Percentiles rank a stretch among this genome's conserved stretches.
These are phyloP conservation scores for Mucor racemosus DNA, from an alignment of 371 early-diverging fungal genomes.

Conservation along the genomic window DNA sequence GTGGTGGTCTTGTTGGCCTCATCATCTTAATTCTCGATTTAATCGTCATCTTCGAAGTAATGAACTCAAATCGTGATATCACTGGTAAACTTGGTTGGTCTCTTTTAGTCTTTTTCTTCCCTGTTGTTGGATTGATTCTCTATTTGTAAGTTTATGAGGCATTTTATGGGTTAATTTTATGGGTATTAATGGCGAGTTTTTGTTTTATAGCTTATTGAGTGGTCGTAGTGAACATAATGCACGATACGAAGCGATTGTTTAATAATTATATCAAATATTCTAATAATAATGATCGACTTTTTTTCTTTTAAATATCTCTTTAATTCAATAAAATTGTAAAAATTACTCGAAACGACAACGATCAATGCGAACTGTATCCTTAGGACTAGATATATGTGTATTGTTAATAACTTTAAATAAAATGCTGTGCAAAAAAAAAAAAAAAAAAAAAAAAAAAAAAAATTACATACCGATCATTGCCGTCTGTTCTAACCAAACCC, in stretches of 20 bases:
- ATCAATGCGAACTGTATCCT: slow-evolving; percentile 45
- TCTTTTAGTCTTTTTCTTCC: slow-evolving; percentile 66
- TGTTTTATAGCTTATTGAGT: slow-evolving; percentile 55
- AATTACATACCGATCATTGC: slow-evolving; percentile 40
- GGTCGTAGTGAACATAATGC: slow-evolving; percentile 58
- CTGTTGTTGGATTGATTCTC: slow-evolving; percentile 59
- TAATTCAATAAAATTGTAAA: not conserved
- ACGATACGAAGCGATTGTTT: slow-evolving; percentile 53
- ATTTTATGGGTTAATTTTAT: not conserved
- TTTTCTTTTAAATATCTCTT: not conserved
- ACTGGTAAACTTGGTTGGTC: slow-evolving; percentile 62
- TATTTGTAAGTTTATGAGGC: slow-evolving; percentile 61
- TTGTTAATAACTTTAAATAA: not conserved
- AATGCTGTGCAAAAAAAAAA: not conserved
- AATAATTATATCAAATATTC: slow-evolving; percentile 1
- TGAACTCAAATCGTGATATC: slow-evolving; percentile 60
- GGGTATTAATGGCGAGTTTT: not conserved
- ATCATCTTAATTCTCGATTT: slow-evolving; percentile 63
- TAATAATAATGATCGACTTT: not conserved
- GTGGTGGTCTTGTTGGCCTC: slow-evolving; percentile 53
- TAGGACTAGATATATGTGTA: slow-evolving; percentile 30
- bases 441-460: not conserved
- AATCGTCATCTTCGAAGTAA: slow-evolving; percentile 65
- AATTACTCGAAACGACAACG: slow-evolving; percentile 42
- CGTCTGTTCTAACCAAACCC: slow-evolving; percentile 72